These are phyloP conservation scores for Suhomyces sp. DNA, from an alignment of 805 yeast species.

Conservation along the genomic window DNA sequence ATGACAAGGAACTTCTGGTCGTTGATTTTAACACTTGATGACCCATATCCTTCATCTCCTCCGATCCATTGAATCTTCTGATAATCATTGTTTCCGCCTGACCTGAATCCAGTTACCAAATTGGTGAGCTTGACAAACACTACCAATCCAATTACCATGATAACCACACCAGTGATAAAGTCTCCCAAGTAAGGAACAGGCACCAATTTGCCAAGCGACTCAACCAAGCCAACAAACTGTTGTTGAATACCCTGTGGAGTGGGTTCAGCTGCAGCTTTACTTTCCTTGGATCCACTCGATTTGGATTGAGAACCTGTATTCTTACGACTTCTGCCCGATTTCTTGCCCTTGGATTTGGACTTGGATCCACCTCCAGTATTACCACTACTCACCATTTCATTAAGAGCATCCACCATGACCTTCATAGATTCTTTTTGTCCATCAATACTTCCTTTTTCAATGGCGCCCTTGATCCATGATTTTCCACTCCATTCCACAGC, in stretches of 20 bases:
- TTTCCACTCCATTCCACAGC: slow-evolving; percentile 86
- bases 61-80: slow-evolving; percentile 2
- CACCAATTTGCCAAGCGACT: slow-evolving; percentile 23
- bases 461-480: slow-evolving; percentile 88
- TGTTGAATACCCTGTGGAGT: slow-evolving; percentile 9
- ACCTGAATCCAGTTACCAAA: slow-evolving; percentile 16
- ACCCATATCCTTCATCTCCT: slow-evolving; percentile 2
- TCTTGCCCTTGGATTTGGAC: slow-evolving; percentile 8
- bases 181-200: slow-evolving; percentile 29
- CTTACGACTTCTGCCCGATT: slow-evolving; percentile 12
- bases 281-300: slow-evolving; percentile 4
- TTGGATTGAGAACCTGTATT: slow-evolving; percentile 10
- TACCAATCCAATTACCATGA: slow-evolving; percentile 16
- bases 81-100: neutral
- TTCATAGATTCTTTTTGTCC: slow-evolving; percentile 74
- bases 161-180: slow-evolving; percentile 21
- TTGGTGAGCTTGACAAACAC: slow-evolving; percentile 12
- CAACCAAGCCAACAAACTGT: slow-evolving; percentile 21
- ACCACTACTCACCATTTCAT: slow-evolving; percentile 31
- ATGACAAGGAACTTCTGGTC: slow-evolving; percentile 38
- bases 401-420: slow-evolving; percentile 48
- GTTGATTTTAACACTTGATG: slow-evolving; percentile 25
- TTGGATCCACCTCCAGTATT: slow-evolving; percentile 8
- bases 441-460: slow-evolving; percentile 77
- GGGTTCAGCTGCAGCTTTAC: slow-evolving; percentile 3